These are phyloP conservation scores for Bruguiera gymnorhiza DNA, from an alignment of 345 rosid species.

Conservation along the genomic window DNA sequence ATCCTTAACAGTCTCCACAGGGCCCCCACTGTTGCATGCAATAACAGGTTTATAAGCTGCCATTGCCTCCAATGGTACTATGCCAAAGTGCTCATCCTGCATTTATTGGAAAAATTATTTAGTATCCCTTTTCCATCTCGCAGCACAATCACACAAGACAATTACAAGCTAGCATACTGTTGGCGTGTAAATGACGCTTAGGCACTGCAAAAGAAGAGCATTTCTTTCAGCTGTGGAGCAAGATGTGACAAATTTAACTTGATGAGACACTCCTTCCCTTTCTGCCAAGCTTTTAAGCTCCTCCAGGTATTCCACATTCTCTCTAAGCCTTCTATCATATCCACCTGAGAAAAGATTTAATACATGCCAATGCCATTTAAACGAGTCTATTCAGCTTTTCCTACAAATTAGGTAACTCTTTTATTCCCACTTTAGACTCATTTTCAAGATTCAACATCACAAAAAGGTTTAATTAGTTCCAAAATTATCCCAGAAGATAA, in stretches of 20 bases:
- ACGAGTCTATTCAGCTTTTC: not conserved
- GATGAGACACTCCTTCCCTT: conserved; percentile 54
- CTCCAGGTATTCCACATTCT: conserved; percentile 79
- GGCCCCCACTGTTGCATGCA: conserved; percentile 95
- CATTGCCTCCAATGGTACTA: conserved; percentile 97
- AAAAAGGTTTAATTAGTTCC: not conserved
- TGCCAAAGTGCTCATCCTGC: conserved; percentile 94
- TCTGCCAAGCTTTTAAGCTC: conserved; percentile 66
- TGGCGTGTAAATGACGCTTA: conserved; percentile 82
- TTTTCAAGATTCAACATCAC: no score
- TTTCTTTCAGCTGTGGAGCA: conserved; percentile 90
- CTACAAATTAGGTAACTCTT: not conserved
- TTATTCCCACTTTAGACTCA: not conserved
- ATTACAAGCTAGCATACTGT: conserved; percentile 38
- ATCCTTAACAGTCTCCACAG: conserved; percentile 67
- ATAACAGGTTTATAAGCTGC: conserved; percentile 85
- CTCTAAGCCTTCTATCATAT: conserved; percentile 71
- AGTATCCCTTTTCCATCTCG: no score
- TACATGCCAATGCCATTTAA: not conserved
- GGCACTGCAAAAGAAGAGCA: conserved; percentile 65
- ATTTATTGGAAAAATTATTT: conserved; percentile 6
- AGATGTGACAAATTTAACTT: conserved; percentile 64
- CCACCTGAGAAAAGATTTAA: conserved; percentile 52
- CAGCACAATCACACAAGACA: no score
- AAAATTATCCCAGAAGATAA: not conserved